These are phyloP conservation scores for Fusarium equiseti DNA, from an alignment of 2,329 filamentous ascomycete species.

Conservation along the genomic window DNA sequence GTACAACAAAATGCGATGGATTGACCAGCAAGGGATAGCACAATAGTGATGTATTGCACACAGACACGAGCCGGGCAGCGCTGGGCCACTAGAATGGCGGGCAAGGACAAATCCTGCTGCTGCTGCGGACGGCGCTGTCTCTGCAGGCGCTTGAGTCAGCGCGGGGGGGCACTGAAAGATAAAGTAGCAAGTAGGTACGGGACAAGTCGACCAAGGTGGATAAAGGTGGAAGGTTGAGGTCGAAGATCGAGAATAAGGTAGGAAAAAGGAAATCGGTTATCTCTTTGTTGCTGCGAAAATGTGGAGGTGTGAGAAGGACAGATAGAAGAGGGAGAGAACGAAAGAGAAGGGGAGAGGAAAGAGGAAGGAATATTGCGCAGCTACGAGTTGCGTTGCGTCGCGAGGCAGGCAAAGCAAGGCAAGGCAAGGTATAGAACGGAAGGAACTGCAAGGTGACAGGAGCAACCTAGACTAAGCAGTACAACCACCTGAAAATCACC, in stretches of 20 bases:
- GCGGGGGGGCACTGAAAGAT: slow-evolving; percentile 15
- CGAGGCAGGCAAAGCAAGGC: slow-evolving; percentile 6
- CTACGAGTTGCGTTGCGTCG: slow-evolving; percentile 9
- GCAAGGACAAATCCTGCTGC: slow-evolving; percentile 42
- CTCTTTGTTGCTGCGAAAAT: slow-evolving; percentile 31
- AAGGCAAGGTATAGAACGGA: slow-evolving; percentile 17
- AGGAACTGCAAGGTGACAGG: slow-evolving; percentile 12
- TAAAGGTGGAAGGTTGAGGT: slow-evolving; percentile 7
- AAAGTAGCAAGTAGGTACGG: neutral
- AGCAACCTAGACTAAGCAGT: slow-evolving; percentile 15
- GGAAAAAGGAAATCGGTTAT: slow-evolving; percentile 25
- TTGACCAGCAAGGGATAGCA: slow-evolving; percentile 28
- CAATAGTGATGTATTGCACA: slow-evolving; percentile 22
- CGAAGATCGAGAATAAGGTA: slow-evolving; percentile 22
- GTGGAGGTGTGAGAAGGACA: slow-evolving; percentile 30
- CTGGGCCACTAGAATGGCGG: slow-evolving; percentile 42
- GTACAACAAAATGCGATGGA: slow-evolving; percentile 7
- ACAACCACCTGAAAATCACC: slow-evolving; percentile 34
- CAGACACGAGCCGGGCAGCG: slow-evolving; percentile 40
- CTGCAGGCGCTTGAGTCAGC: slow-evolving; percentile 38
- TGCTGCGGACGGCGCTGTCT: slow-evolving; percentile 39
- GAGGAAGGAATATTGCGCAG: slow-evolving; percentile 27
- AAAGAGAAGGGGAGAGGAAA: slow-evolving; percentile 37
- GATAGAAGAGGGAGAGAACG: slow-evolving; percentile 30
- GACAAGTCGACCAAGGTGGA: slow-evolving; percentile 19